Percentiles rank a stretch among this genome's conserved stretches.
Conservation (phyloP, 768 basidiomycete species). For the Cytidiella melzeri region DNA sequence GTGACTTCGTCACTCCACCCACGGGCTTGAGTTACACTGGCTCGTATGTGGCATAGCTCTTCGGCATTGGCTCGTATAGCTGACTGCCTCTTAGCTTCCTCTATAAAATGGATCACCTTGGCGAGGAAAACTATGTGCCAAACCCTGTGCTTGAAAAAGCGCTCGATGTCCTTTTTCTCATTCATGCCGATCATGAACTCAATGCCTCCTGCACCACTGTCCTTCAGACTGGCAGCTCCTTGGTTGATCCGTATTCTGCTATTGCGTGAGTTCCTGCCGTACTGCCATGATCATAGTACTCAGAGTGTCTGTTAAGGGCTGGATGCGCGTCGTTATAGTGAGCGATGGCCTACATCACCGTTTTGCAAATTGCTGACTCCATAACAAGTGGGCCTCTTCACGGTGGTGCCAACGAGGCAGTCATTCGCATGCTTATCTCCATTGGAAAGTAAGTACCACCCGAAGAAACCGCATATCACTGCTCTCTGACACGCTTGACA, state of each 20-base stretch:
- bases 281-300: neutral
- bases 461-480: too few relatives aligned
- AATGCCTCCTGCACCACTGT: conserved; percentile 85
- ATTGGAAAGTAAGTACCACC: conserved; percentile 62
- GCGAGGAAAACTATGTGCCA: conserved; percentile 66
- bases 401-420: conserved; percentile 89
- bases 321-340: conserved; percentile 87
- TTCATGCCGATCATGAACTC: conserved; percentile 89
- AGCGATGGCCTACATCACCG: too few relatives aligned
- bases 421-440: conserved; percentile 87
- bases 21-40: conserved; percentile 79
- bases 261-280: conserved; percentile 49
- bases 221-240: conserved; percentile 80
- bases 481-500: neutral
- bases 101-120: conserved; percentile 85
- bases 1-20: conserved; percentile 82
- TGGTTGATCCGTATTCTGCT: conserved; percentile 88
- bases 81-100: conserved; percentile 50
- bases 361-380: too few relatives aligned
- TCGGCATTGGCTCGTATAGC: neutral
- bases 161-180: conserved; percentile 79
- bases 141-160: conserved; percentile 85
- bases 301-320: conserved; percentile 34
- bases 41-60: conserved; percentile 45
- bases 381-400: conserved; percentile 72